A percentile compares a stretch with the other conserved stretches of the same genome.
Evolutionary conservation across 768 basidiomycete genomes (phyloP).

Genomic region (Strobilomyces confusus): DNA sequence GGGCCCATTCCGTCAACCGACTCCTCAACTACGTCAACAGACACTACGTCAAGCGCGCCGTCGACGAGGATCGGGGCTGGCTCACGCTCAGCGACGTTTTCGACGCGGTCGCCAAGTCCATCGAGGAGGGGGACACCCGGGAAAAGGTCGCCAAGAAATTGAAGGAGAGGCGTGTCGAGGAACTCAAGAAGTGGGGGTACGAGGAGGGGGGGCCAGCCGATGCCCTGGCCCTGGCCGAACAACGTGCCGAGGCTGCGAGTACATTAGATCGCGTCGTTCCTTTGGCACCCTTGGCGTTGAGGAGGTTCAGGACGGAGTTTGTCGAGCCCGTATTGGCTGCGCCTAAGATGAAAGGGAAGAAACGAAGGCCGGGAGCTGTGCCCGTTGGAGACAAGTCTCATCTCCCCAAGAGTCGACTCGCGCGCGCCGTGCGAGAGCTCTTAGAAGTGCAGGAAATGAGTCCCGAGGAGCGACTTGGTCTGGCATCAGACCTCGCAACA

Average conservation of each 20-base stretch:
- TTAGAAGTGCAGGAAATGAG: conserved; percentile 50
- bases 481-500: conserved; percentile 50
- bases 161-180: conserved; percentile 55
- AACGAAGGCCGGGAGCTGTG: conserved; percentile 48
- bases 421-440: conserved; percentile 62
- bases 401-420: conserved; percentile 60
- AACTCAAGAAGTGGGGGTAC: conserved; percentile 72
- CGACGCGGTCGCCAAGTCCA: conserved; percentile 52
- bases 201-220: conserved; percentile 47
- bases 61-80: conserved; percentile 80
- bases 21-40: conserved; percentile 70
- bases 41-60: conserved; percentile 71
- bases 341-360: conserved; percentile 56
- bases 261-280: conserved; percentile 61
- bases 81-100: conserved; percentile 62
- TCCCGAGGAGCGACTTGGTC: conserved; percentile 41
- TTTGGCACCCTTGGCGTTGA: conserved; percentile 59
- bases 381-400: conserved; percentile 33
- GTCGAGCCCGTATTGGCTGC: conserved; percentile 64
- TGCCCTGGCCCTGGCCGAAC: conserved; percentile 53
- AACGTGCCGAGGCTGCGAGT: conserved; percentile 73
- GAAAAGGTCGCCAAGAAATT: conserved; percentile 56
- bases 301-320: conserved; percentile 69
- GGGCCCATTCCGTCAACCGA: conserved; percentile 64
- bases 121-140: conserved; percentile 49